Conservation (phyloP, 2,329 filamentous ascomycete genomes). For the Claviceps sp. region DNA sequence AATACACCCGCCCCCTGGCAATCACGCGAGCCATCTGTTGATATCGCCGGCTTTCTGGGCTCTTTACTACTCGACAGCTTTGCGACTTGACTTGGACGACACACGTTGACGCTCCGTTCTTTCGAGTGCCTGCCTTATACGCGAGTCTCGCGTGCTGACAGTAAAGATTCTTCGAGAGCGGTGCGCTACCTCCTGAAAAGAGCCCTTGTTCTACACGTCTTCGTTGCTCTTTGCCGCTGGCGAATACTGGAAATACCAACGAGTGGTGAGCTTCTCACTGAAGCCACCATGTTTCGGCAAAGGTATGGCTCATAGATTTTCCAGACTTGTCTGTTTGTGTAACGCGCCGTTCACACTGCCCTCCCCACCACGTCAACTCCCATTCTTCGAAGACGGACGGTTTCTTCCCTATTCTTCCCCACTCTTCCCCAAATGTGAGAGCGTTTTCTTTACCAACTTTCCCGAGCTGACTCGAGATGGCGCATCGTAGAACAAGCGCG, state of each 20-base stretch:
- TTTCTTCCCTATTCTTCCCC: not conserved
- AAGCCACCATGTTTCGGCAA: constrained; percentile 10
- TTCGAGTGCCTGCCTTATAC: not conserved
- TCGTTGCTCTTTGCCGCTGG: not conserved
- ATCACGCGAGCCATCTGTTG: not conserved
- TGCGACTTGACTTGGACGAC: not conserved
- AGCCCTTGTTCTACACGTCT: not conserved
- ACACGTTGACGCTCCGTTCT: not conserved
- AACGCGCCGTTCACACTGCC: not conserved
- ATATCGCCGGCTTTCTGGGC: not conserved
- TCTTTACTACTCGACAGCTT: not conserved
- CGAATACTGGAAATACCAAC: not conserved
- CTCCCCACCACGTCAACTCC: not conserved
- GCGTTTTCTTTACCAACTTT: not conserved
- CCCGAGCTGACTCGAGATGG: not conserved
- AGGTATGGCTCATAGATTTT: constrained; percentile 3
- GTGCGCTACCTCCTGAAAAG: not conserved
- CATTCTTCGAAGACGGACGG: not conserved
- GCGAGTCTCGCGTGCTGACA: not conserved
- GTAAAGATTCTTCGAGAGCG: not conserved
- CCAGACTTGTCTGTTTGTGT: not conserved
- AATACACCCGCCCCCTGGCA: not conserved
- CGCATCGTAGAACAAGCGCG: constrained; percentile 46
- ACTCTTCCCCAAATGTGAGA: not conserved
- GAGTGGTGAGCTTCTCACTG: not conserved